Evolutionary conservation across 495 filamentous ascomycete species (phyloP).

Genomic region (Gamarada debralockiae): DNA sequence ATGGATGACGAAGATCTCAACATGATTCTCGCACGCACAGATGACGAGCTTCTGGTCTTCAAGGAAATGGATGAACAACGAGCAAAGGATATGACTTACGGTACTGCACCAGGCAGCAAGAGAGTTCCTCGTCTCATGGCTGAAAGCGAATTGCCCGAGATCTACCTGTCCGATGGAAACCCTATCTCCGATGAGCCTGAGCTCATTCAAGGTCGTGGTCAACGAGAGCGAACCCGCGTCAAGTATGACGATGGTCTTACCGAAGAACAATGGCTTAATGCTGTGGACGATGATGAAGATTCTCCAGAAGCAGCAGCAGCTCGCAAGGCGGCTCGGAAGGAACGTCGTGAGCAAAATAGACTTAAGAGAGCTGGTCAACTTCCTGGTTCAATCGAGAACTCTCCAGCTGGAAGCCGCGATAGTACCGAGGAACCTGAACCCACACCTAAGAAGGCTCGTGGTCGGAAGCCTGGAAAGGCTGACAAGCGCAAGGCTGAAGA

Average conservation of each 20-base stretch:
- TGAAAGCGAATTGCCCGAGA: slow-evolving; percentile 89
- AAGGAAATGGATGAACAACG: slow-evolving; percentile 77
- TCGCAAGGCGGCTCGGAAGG: slow-evolving; percentile 79
- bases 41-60: slow-evolving; percentile 67
- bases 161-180: slow-evolving; percentile 84
- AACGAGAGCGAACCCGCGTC: slow-evolving; percentile 87
- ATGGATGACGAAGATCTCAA: slow-evolving; percentile 99
- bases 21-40: slow-evolving; percentile 74
- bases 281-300: slow-evolving; percentile 94
- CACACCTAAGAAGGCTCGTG: slow-evolving; percentile 59
- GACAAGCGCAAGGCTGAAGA: slow-evolving; percentile 89
- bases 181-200: slow-evolving; percentile 70
- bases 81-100: slow-evolving; percentile 58
- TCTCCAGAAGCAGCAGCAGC: slow-evolving; percentile 89
- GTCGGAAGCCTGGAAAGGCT: slow-evolving; percentile 62
- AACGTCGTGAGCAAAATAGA: slow-evolving; percentile 71
- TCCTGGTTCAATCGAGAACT: slow-evolving; percentile 55
- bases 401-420: slow-evolving; percentile 70
- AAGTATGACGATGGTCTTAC: slow-evolving; percentile 97
- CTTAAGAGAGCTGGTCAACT: slow-evolving; percentile 43
- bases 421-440: slow-evolving; percentile 63
- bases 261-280: slow-evolving; percentile 93
- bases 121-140: slow-evolving; percentile 72
- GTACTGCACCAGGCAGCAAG: slow-evolving; percentile 55
- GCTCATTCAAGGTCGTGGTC: slow-evolving; percentile 78